Base-by-base conservation (phyloP, 2,329 filamentous ascomycete species). In the Chaetomiaceae sp. region DNA sequence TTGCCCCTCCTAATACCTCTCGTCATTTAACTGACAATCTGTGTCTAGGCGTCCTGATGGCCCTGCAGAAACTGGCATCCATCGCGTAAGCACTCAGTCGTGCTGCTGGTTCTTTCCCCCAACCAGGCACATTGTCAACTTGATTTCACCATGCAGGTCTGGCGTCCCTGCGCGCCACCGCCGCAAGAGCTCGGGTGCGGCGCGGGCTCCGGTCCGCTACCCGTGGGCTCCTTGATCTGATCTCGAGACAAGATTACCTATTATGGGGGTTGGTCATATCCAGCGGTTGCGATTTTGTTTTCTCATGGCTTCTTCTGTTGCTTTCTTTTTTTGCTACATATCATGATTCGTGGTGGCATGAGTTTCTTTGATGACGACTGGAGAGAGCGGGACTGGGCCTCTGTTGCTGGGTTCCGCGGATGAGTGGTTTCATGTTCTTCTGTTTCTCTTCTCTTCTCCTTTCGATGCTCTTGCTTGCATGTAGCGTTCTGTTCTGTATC, bases 61-160 rank as follows among this genome's bases (percentile, higher is more conserved):
- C 76, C 44, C 66, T 82, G 45, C 77, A 80, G 61, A 78, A 75
- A 59, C 69, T 81, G 47, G 76, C 74, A 11, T 61, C 68, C 55
- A 59, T 68, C 61, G 65, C 68, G 54, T 72, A 71, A 67, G 62
- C 62, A 58, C n/a, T 36, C 54, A 58, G 19, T 36, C 54, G 48
- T 38, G 33, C 51, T 52, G 46, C 25, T 45, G 34, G 40, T 36
- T 31, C 29, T n/a, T n/a, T n/a, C n/a, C n/a, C n/a, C n/a, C n/a
- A n/a, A 20, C 40, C 14, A n/a, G 29, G 40, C 50, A 44, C 38
- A 37, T 40, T 55, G 36, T 53, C 55, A 39, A 59, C 49, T 43
- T 57, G 45, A 57, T 51, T 44, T 54, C n/a, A 37, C 20, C n/a
- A 38, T 47, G 33, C 47, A 60, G 58, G 45, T 56, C 53, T 20